Conservation (phyloP, 495 filamentous ascomycete genomes). For the Hyaloscypha hepaticicola region DNA sequence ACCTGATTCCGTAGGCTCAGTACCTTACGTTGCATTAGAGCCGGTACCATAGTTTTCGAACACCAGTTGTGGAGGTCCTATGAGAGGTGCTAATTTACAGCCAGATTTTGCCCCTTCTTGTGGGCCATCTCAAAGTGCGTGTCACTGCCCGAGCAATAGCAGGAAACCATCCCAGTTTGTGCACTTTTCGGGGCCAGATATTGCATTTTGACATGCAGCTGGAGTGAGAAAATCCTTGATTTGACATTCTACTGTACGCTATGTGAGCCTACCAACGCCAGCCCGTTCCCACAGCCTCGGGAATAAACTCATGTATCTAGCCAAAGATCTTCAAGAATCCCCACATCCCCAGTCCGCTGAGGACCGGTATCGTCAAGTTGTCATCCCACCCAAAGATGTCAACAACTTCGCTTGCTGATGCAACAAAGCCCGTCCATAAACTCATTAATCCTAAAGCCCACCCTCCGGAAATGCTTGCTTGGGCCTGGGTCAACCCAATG, state of each 20-base stretch:
- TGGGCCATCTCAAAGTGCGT: neutral
- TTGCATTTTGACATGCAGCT: neutral
- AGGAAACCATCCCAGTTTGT: neutral
- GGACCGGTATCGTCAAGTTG: conserved; percentile 91
- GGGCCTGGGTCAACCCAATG: conserved; percentile 47
- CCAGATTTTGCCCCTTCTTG: neutral
- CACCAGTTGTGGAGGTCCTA: neutral
- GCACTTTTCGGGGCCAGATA: neutral
- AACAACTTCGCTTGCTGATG: conserved; percentile 83
- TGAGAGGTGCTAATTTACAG: neutral
- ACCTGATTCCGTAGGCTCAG: neutral
- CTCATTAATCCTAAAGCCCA: conserved; percentile 83
- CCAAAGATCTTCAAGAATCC: conserved; percentile 92
- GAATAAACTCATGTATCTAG: conserved; percentile 34
- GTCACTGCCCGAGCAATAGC: neutral
- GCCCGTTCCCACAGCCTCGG: conserved; percentile 5
- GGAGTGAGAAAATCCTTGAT: neutral
- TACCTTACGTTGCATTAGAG: neutral
- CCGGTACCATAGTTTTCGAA: neutral
- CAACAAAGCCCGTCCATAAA: conserved; percentile 81
- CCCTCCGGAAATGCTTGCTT: conserved; percentile 58
- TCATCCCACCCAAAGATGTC: conserved; percentile 94
- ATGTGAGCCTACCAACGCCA: conserved; percentile 18
- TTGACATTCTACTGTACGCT: conserved; percentile 17
- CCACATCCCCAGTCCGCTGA: conserved; percentile 89